Evolutionary conservation across 1,284 basidiomycete genomes (phyloP), one percentile per base, ranked within the genome.

Genomic region (Marasmius tenuissimus): DNA sequence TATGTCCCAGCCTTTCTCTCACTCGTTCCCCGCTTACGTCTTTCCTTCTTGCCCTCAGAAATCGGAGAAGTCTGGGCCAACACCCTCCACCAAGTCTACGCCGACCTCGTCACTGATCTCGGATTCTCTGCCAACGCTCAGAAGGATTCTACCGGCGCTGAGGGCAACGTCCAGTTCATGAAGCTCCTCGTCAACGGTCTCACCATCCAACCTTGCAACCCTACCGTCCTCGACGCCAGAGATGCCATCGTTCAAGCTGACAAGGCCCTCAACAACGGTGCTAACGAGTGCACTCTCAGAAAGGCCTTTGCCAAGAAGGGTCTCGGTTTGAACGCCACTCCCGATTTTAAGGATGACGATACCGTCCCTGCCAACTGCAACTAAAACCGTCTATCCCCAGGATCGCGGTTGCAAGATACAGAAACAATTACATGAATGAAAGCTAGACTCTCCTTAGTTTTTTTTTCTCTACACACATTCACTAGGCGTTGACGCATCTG

Each of bases 201-300:
- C 20, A 62, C 78, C 3, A 70, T 84, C 34, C 79, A 82, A 70
- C 82, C 81, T 9, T 84, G 82, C 72, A 81, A 81, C 71, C 82
- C 83, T 4, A 82, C 78, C 14, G 77, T 52, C 16, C 49, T 60
- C 38, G 67, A 70, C 45, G 76, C 81, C 7, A 80, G 83, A 54
- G 75, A 81, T 63, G 82, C 82, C 20, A 82, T 80, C 77, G 80
- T 84, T 57, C 82, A 83, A 69, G 82, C 83, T 33, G 83, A 85
- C 63, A 73, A 68, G 27, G 82, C 82, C 70, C 74, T 81, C n/a
- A 83, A 72, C 66, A 68, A 59, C 3, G 82, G 83, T 48, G 78
- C 76, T n/a, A 81, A 85, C 69, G 72, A 68, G 60, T 84, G 83
- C 65, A 67, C 72, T 1, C 67, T 85, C 47, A 82, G 78, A 76